Evolutionary conservation across 345 rosid genomes (phyloP), one percentile per base, ranked within the genome.

Genomic region (Pistacia vera): DNA sequence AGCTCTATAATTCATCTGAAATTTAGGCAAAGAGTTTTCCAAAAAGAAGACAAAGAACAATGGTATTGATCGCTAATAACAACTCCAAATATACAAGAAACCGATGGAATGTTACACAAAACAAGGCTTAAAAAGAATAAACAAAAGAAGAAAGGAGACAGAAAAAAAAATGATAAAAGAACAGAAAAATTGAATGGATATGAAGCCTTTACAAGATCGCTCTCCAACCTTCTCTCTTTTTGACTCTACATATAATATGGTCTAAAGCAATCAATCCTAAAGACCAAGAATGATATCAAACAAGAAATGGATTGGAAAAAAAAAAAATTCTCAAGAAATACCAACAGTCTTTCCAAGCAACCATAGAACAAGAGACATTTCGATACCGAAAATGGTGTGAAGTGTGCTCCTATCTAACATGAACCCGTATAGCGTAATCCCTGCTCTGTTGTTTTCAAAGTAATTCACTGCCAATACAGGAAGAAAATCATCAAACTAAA

Each of bases 401-500:
- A 96, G 84, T 8, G 98, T 91, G 76, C 85, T 85, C 81, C 99
- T 79, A 68, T 96, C 98, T 0, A 93, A 84, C 10, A 88, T 88
- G 83, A 90, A 92, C 49, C 98, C 99, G 48, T 84, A 96, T 72
- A 96, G 82, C 0, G 99, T 92, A 68, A 96, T 92, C 75, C 98
- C 99, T 8, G 97, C 95, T 75, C 74, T 83, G 30, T 96, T 96
- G 84, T 93, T 96, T 92, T 96, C 98, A 25, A 93, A 93, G 83
- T 93, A 96, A 60, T 83, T 84, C 86, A 96, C 98, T 96, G 90
- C 85, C 79, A 75, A 52, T 4, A 63, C 36, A 57, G 52, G 30
- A 49, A 18, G 35, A 63, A 11, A 71, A 66, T 55, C 77, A 75
- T 72, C 75, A 36, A 38, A 55, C 18, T 70, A 1, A 28, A 28